Base-by-base conservation (phyloP, 202 grass and related monocot genomes). In the Saccharum hybrid region DNA sequence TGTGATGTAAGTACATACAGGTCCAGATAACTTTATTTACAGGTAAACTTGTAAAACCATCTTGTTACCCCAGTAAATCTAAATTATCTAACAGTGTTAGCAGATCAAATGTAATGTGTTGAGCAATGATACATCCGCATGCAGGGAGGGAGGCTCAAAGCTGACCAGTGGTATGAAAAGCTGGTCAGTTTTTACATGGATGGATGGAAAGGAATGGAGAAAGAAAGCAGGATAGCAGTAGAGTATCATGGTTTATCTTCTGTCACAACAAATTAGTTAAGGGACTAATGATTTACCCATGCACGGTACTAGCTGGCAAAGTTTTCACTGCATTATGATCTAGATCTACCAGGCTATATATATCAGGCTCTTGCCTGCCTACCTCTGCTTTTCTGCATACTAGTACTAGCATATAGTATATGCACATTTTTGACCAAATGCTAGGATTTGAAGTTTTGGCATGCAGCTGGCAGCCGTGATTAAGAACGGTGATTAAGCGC, bases 331-430 rank as follows among this genome's bases (percentile, higher is more conserved):
- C 42, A 19, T 7, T 59, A 69, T 26, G 63, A 21, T 82, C 7
- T 80, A 89, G 83, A 92, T 89, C 87, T 89, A 86, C 71, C 52
- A 72, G 43, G 56, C 59, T 77, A 72, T 56, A 8, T 51, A n/a
- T 26, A 26, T 11, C 60, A 89, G 59, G 11, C 81, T 64, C 57
- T 85, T 85, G 68, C 30, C 16, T 49, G 67, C 52, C 66, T 82
- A 77, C 59, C 62, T 62, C 74, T 48, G 23, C 39, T 81, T 74
- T 82, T 38, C 81, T 75, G 49, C 19, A 46, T 31, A n/a, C 69
- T 73, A 51, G 41, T 0, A 62, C 4, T 54, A 19, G 16, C 6
- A 68, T 76, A 57, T 41, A 74, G 62, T 12, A 75, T 38, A 31
- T 28, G 60, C 48, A 13, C 46, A 60, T 3, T 57, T 68, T 64